A percentile compares a stretch with the other conserved stretches of the same genome.
These are phyloP conservation scores for Paraphoma chrysanthemicola DNA, from an alignment of 2,329 filamentous ascomycete species.

Conservation along the genomic window DNA sequence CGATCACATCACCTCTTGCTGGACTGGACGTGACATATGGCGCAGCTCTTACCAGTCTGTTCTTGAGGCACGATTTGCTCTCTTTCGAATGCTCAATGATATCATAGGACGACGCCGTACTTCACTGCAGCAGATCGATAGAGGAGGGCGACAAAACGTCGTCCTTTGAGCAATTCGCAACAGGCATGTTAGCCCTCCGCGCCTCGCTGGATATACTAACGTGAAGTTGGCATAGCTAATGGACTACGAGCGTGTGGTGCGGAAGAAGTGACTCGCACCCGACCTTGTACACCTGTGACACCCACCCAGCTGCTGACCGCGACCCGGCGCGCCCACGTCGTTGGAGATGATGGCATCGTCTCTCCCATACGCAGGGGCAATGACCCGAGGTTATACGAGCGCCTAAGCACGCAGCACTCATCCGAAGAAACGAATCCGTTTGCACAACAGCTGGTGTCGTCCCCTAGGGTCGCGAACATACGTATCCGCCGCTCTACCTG, in stretches of 20 bases:
- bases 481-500: conserved; percentile 29
- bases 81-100: neutral
- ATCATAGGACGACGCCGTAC: neutral
- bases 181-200: neutral
- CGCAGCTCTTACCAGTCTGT: neutral
- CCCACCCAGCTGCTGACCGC: conserved; percentile 2
- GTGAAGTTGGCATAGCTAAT: neutral
- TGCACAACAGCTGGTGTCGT: conserved; percentile 3
- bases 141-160: neutral
- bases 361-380: neutral
- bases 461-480: conserved; percentile 24
- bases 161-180: neutral
- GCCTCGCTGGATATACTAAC: neutral
- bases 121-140: neutral
- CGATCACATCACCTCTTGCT: neutral
- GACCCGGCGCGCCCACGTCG: neutral
- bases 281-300: conserved; percentile 8
- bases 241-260: conserved; percentile 1
- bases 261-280: conserved; percentile 2
- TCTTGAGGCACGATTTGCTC: neutral
- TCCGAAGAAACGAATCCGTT: neutral
- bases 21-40: neutral
- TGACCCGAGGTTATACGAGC: neutral
- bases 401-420: neutral
- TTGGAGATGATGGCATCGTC: neutral